Base-by-base conservation (phyloP, 345 rosid genomes). In the Aquilaria malaccensis region DNA sequence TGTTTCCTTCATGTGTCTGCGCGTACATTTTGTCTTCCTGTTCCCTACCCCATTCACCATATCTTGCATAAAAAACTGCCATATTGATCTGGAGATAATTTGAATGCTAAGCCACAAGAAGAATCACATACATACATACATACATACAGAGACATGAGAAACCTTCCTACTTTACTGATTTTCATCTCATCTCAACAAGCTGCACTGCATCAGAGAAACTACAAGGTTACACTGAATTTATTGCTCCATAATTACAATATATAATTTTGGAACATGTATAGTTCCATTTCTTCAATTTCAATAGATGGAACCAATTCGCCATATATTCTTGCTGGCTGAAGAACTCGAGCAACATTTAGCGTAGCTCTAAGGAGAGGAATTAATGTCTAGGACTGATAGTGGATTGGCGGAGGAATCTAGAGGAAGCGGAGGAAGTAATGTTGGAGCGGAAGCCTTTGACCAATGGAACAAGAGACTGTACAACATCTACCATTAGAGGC, bases 401-500 rank as follows among this genome's bases (percentile, higher is more conserved):
- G 41, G 60, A 55, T 45, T 59, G 70, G 69, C 49, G 71, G 58
- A 54, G 75, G 59, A 74, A 70, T 67, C 85, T 71, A 33, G 72
- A 64, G 30, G 83, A 83, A 63, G 70, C 62, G 59, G 77, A 63
- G 45, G 81, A 79, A 3, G 66, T 67, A 56, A 64, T 41, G 10
- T 71, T 56, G 61, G 72, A 67, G 56, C 72, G 75, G 59, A 50
- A 59, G 70, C 82, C 79, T 81, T 82, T 92, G 45, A 79, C 85
- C 48, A 92, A 57, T 49, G 98, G 98, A 64, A 92, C 66, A 5
- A 92, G 75, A 10, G 98, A 92, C 72, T 92, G 98, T 31, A 85
- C 98, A n/a, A 92, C 89, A 64, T 92, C 96, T n/a, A 85, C 85
- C 89, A 92, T 92, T 48, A 92, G 67, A 29, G 96, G 98, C 67